Evolutionary conservation across 164 flowering plant species (phyloP).

Genomic region (Saururus chinensis): DNA sequence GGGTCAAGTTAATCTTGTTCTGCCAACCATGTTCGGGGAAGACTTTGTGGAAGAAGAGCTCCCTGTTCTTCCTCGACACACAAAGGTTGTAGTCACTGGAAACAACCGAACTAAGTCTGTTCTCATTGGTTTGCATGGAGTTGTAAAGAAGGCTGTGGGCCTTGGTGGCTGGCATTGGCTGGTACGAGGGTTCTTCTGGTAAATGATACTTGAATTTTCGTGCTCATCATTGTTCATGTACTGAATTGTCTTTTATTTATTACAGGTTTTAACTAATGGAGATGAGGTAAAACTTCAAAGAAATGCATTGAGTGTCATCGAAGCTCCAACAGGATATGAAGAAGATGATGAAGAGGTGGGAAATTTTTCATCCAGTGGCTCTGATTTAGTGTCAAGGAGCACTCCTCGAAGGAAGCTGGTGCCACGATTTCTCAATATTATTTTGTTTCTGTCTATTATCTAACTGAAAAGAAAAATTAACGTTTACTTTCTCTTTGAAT

Average conservation of each 20-base stretch:
- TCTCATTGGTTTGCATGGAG: conserved; percentile 87
- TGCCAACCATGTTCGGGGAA: conserved; percentile 11
- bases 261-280: conserved; percentile 85
- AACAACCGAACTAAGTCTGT: conserved; percentile 92
- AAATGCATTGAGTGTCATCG: conserved; percentile 85
- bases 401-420: conserved; percentile 31
- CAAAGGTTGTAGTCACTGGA: conserved; percentile 88
- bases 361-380: conserved; percentile 20
- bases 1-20: neutral
- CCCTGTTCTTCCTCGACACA: conserved; percentile 83
- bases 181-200: conserved; percentile 23
- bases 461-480: no score
- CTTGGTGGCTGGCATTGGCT: conserved; percentile 99
- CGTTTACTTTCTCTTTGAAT: neutral
- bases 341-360: conserved; percentile 49
- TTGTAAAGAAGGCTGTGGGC: conserved; percentile 97
- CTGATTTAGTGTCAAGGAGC: conserved; percentile 29
- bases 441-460: no score
- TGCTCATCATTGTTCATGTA: neutral
- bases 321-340: conserved; percentile 78
- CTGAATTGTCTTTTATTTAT: neutral
- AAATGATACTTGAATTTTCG: neutral
- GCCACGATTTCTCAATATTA: conserved; percentile 3
- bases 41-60: conserved; percentile 89
- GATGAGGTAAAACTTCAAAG: conserved; percentile 87